A percentile compares a stretch with the other conserved stretches of the same genome.
Conservation (phyloP, 1,284 basidiomycete genomes). For the Cutaneotrichosporon sp. region DNA sequence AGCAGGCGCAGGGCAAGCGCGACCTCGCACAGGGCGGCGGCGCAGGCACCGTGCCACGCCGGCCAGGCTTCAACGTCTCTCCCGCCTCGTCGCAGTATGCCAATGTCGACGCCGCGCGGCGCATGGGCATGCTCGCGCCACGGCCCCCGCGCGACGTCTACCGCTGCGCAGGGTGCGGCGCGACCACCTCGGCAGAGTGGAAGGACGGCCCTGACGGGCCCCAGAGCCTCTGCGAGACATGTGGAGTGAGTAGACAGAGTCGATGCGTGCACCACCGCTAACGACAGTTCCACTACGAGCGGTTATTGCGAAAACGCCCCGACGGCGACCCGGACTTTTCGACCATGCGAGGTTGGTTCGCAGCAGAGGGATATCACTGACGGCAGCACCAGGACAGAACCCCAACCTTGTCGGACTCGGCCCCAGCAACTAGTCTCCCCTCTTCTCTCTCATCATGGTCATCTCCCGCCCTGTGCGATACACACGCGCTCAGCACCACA, state of each 20-base stretch:
- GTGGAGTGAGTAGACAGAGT: conserved; percentile 26
- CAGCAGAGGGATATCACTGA: neutral
- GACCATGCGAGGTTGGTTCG: conserved; percentile 3
- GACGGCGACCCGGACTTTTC: conserved; percentile 13
- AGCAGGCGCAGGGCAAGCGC: conserved; percentile 23
- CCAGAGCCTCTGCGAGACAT: conserved; percentile 30
- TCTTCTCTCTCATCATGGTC: neutral
- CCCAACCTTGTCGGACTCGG: conserved; percentile 6
- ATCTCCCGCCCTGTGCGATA: neutral
- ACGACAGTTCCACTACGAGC: conserved; percentile 10
- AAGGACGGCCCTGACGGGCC: conserved; percentile 35
- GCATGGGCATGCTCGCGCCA: neutral
- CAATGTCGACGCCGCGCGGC: neutral
- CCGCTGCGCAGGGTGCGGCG: conserved; percentile 32
- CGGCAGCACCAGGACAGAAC: conserved; percentile 1
- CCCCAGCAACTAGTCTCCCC: neutral
- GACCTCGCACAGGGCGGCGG: neutral
- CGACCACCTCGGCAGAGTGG: conserved; percentile 22
- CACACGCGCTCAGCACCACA: neutral
- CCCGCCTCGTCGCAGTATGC: neutral
- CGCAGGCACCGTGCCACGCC: neutral
- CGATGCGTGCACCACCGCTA: neutral
- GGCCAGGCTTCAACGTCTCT: neutral
- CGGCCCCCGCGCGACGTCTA: conserved; percentile 8
- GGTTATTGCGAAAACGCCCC: conserved; percentile 3